phyloP scores from a whole-genome alignment of 441 rosid species.

The Populus hybrid region DNA sequence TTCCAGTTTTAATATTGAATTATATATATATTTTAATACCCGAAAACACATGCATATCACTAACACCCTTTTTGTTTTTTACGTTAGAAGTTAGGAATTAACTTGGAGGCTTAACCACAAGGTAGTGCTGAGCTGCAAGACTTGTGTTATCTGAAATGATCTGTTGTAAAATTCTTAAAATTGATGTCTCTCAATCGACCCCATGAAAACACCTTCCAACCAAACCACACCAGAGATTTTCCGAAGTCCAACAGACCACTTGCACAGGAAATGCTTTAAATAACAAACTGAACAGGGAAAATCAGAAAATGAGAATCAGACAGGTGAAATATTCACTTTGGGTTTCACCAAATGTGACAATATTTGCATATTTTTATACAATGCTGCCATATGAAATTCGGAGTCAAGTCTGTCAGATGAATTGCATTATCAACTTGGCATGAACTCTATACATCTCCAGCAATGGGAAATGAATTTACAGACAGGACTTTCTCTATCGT shows the following conservation, averaged over 20 bases:
- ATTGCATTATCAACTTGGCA: constrained; percentile 38
- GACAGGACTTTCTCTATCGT: constrained; percentile 30
- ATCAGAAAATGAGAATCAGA: constrained; percentile 18
- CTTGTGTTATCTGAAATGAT: too few relatives aligned
- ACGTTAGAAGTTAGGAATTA: too few relatives aligned
- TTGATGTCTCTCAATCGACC: too few relatives aligned
- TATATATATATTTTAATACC: too few relatives aligned
- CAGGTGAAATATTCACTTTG: constrained; percentile 45
- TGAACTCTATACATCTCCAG: constrained; percentile 60
- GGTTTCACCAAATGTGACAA: constrained; percentile 51
- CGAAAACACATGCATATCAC: too few relatives aligned
- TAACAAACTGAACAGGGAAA: constrained; percentile 3
- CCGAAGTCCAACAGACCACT: not conserved
- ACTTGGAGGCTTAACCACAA: too few relatives aligned
- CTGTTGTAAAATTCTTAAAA: too few relatives aligned
- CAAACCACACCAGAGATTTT: too few relatives aligned
- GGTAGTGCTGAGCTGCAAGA: too few relatives aligned
- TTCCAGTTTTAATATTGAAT: too few relatives aligned
- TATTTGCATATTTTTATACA: constrained; percentile 49
- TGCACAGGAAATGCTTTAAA: constrained; percentile 2
- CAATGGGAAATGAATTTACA: constrained; percentile 66
- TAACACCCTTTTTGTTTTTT: too few relatives aligned
- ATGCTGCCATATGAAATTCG: constrained; percentile 47
- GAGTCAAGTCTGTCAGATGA: constrained; percentile 43
- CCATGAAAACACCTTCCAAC: too few relatives aligned